phyloP scores from a whole-genome alignment of 192 early-diverging fungal genomes.

The Linnemannia zychae region DNA sequence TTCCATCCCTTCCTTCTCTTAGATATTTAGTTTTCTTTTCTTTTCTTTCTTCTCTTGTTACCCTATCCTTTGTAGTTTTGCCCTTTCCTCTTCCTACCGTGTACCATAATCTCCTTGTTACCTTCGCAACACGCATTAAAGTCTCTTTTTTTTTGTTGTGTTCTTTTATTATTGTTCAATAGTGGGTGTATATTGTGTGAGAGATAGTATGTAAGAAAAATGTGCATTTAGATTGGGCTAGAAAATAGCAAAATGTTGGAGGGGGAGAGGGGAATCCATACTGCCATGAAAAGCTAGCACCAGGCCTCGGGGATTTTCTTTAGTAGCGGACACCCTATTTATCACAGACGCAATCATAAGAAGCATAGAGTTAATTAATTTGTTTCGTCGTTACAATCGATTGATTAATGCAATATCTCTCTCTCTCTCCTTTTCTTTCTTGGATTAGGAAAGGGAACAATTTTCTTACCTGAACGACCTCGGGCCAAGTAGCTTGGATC shows the following conservation, averaged over 20 bases:
- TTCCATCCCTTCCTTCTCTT: constrained; percentile 30
- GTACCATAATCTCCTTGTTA: neutral
- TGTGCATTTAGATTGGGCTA: no score
- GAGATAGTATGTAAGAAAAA: neutral
- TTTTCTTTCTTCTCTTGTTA: neutral
- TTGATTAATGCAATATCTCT: no score
- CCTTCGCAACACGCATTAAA: neutral
- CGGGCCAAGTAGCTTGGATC: constrained; percentile 53
- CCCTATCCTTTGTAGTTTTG: neutral
- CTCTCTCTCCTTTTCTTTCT: no score
- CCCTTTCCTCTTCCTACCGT: neutral
- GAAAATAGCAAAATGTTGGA: neutral
- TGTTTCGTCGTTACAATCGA: neutral
- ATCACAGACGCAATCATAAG: neutral
- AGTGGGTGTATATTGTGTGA: no score
- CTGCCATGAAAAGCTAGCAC: neutral
- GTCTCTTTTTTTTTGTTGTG: neutral
- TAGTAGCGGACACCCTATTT: constrained; percentile 27
- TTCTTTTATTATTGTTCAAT: constrained; percentile 9
- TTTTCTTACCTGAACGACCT: constrained; percentile 56
- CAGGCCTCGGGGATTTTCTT: neutral
- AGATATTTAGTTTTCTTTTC: neutral
- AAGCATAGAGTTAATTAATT: neutral
- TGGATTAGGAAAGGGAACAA: neutral
- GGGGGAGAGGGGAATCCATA: neutral